phyloP scores from a whole-genome alignment of 331 rosid genomes.

The Spiraea crenata region DNA sequence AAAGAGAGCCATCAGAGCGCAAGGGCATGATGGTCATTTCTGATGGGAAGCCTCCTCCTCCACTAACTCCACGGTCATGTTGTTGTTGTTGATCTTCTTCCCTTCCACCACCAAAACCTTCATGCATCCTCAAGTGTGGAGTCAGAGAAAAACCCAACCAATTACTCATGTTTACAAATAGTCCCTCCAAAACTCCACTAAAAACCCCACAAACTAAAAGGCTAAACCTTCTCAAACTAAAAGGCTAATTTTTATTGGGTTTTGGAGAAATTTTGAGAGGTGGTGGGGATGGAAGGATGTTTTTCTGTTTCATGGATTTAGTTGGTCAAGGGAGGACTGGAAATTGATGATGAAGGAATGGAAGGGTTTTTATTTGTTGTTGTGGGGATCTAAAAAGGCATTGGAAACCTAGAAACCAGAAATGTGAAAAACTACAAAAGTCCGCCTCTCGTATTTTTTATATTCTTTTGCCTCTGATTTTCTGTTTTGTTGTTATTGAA shows the following conservation, averaged over 20 bases:
- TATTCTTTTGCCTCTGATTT: constrained; percentile 37
- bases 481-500: constrained; percentile 45
- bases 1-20: constrained; percentile 91
- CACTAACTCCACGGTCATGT: constrained; percentile 21
- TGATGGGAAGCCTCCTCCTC: constrained; percentile 20
- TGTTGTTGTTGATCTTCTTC: constrained; percentile 45
- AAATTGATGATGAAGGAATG: constrained; percentile 27
- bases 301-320: neutral
- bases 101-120: constrained; percentile 38
- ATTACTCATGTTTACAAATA: constrained; percentile 49
- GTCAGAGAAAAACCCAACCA: constrained; percentile 94
- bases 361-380: constrained; percentile 28
- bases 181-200: constrained; percentile 7
- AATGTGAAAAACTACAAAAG: constrained; percentile 37
- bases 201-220: neutral
- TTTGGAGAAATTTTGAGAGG: constrained; percentile 51
- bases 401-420: constrained; percentile 16
- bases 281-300: neutral
- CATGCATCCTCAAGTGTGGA: constrained; percentile 89
- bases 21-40: constrained; percentile 75
- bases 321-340: neutral
- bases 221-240: no score
- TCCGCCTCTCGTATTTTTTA: constrained; percentile 36
- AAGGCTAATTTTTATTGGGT: neutral
- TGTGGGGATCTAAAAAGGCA: constrained; percentile 3